Evolutionary conservation across 257 asterid genomes (phyloP).

Genomic region (Primulina eburnea): DNA sequence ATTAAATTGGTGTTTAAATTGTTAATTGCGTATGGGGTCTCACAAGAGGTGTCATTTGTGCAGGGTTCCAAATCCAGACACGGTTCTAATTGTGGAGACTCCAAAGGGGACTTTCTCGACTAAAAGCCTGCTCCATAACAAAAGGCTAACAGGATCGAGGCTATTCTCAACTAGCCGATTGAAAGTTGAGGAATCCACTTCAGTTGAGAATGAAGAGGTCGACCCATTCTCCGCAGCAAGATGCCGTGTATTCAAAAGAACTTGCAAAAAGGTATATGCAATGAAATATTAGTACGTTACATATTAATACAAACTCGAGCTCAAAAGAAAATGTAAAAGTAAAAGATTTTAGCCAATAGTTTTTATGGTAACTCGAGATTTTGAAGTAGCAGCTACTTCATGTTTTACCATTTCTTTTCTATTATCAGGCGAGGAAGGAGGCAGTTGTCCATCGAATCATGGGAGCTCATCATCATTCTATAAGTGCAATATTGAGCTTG

Average conservation of each 20-base stretch:
- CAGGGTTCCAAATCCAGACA: conserved; percentile 93
- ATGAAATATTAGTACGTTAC: background rate
- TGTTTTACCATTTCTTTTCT: background rate
- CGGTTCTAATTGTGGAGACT: conserved; percentile 82
- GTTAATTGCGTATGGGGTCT: background rate
- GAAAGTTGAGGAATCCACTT: conserved; percentile 62
- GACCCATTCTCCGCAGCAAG: conserved; percentile 87
- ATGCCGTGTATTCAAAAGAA: conserved; percentile 58
- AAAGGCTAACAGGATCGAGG: conserved; percentile 71
- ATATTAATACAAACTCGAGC: background rate
- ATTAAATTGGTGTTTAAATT: background rate
- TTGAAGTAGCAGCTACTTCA: conserved; percentile 6
- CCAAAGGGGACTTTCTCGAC: conserved; percentile 79
- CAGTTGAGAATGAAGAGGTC: conserved; percentile 48
- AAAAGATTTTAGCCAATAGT: background rate
- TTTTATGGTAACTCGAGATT: background rate
- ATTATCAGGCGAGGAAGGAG: conserved; percentile 52
- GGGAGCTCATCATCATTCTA: conserved; percentile 77
- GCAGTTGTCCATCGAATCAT: conserved; percentile 70
- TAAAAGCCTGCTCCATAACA: conserved; percentile 74
- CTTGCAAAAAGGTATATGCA: conserved; percentile 51
- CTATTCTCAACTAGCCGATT: conserved; percentile 76
- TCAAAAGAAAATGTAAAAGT: background rate
- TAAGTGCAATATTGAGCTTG: conserved; percentile 47
- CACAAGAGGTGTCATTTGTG: conserved; percentile 14